Conservation (phyloP, 1,284 basidiomycete species). For the Tremellales sp. region DNA sequence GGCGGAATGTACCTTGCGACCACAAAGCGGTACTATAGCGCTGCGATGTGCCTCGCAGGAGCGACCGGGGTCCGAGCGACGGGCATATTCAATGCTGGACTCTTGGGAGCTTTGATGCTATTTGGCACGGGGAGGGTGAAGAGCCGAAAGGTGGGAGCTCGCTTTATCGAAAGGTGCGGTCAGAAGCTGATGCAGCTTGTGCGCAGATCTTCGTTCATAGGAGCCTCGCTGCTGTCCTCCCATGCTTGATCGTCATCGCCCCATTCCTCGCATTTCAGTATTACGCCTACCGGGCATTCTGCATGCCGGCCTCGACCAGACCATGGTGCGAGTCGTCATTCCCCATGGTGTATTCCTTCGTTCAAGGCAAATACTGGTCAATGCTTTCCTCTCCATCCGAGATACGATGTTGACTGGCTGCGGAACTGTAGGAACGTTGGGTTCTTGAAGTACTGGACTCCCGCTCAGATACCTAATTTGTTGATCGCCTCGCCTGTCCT, state of each 20-base stretch:
- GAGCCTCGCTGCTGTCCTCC: constrained; percentile 34
- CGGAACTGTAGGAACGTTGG: constrained; percentile 68
- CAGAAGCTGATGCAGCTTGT: not conserved
- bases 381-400: constrained; percentile 14
- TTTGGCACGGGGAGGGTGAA: constrained; percentile 26
- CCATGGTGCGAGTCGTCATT: constrained; percentile 64
- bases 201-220: not conserved
- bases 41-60: constrained; percentile 61
- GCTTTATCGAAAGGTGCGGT: no score
- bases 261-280: constrained; percentile 72
- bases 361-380: constrained; percentile 77
- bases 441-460: constrained; percentile 80
- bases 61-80: constrained; percentile 76
- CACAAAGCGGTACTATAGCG: constrained; percentile 53
- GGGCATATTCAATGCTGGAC: constrained; percentile 69
- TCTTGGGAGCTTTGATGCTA: constrained; percentile 66
- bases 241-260: constrained; percentile 53
- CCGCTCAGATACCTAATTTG: constrained; percentile 82
- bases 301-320: constrained; percentile 44
- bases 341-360: constrained; percentile 76
- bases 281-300: constrained; percentile 64
- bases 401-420: not conserved
- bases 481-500: constrained; percentile 71
- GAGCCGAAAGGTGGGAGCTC: constrained; percentile 2
- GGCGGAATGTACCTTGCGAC: constrained; percentile 53